Percentiles rank a stretch among this genome's conserved stretches.
Conservation (phyloP, 345 rosid species). For the Ceriops zippeliana region DNA sequence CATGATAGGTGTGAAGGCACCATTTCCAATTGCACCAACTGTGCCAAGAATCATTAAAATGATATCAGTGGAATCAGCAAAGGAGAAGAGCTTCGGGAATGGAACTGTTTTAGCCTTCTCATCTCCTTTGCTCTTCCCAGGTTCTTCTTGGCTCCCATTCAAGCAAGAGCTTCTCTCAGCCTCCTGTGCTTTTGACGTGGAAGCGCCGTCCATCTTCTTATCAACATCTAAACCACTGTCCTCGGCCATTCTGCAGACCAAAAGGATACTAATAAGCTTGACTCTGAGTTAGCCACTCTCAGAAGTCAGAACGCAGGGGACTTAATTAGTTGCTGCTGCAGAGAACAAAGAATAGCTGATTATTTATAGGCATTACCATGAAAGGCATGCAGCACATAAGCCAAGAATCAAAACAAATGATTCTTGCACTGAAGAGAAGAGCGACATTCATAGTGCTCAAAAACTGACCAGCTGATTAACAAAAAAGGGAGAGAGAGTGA, state of each 20-base stretch:
- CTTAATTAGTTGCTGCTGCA: too few species aligned
- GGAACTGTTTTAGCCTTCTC: conserved; percentile 25
- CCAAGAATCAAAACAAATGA: too few species aligned
- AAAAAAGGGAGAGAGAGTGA: too few species aligned
- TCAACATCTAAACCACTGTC: conserved; percentile 10
- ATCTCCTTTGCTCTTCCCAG: conserved; percentile 5
- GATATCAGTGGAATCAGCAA: conserved; percentile 31
- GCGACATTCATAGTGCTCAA: too few species aligned
- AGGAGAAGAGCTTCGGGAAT: conserved; percentile 37
- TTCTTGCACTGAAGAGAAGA: too few species aligned
- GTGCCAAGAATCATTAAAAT: conserved; percentile 34
- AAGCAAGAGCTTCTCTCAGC: not conserved
- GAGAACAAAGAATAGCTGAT: too few species aligned
- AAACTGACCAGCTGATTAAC: too few species aligned
- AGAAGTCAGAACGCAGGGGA: not conserved
- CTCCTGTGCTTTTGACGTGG: not conserved
- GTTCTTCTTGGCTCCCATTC: not conserved
- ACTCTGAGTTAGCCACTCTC: not conserved
- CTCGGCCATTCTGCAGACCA: conserved; percentile 1
- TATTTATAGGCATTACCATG: too few species aligned
- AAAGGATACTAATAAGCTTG: not conserved
- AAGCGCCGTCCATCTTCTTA: conserved; percentile 1
- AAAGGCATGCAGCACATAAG: too few species aligned
- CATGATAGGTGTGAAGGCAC: conserved; percentile 33
- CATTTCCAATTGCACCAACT: conserved; percentile 35